These are phyloP conservation scores for Nannizzia gypsea DNA, from an alignment of 2,329 filamentous ascomycete genomes.

Conservation along the genomic window DNA sequence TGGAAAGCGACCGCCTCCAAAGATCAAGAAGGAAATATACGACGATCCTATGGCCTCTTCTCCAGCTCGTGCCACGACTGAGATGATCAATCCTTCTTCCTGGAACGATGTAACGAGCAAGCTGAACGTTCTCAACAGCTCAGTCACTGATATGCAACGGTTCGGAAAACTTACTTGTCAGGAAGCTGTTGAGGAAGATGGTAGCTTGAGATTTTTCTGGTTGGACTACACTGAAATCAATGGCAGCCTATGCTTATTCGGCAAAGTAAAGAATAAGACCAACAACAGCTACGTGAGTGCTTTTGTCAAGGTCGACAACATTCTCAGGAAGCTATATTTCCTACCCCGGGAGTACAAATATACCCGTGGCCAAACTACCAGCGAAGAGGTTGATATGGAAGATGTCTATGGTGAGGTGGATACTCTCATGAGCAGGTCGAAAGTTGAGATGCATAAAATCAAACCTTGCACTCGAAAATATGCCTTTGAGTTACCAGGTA, in stretches of 20 bases:
- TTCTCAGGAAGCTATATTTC: constrained; percentile 85
- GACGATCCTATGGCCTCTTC: constrained; percentile 68
- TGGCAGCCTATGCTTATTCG: constrained; percentile 84
- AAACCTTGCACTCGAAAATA: constrained; percentile 85
- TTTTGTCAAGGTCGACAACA: constrained; percentile 92
- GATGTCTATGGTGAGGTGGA: constrained; percentile 88
- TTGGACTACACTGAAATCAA: constrained; percentile 89
- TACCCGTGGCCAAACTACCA: constrained; percentile 53
- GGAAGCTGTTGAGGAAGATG: constrained; percentile 86
- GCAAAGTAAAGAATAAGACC: constrained; percentile 86
- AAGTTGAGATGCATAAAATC: constrained; percentile 83
- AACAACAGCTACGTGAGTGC: constrained; percentile 72
- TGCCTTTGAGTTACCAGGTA: constrained; percentile 77
- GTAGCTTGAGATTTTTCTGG: constrained; percentile 91
- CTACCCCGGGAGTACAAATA: constrained; percentile 60
- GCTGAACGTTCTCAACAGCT: constrained; percentile 72
- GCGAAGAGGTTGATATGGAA: constrained; percentile 70
- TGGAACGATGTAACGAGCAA: constrained; percentile 83
- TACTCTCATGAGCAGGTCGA: constrained; percentile 72
- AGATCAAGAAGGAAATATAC: constrained; percentile 55
- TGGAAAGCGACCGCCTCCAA: constrained; percentile 66
- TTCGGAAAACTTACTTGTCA: constrained; percentile 73
- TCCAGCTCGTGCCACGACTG: constrained; percentile 49
- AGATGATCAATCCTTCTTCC: constrained; percentile 61
- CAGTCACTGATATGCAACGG: constrained; percentile 47